Evolutionary conservation across 2,329 filamentous ascomycete genomes (phyloP).

Genomic region (Penicillium sp.): DNA sequence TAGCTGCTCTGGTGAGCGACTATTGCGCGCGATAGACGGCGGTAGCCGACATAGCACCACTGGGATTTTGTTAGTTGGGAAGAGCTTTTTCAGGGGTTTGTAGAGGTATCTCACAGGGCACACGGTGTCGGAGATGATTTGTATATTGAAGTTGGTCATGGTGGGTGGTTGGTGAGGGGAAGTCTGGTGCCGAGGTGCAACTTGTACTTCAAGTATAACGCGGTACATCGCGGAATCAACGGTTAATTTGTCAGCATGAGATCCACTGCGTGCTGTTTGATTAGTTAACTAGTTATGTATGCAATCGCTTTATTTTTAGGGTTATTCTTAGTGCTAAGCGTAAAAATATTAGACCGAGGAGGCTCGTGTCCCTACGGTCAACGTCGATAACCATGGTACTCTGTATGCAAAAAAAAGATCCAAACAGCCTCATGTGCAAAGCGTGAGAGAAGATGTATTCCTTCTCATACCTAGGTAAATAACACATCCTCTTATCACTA

Average conservation of each 20-base stretch:
- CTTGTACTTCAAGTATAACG: neutral
- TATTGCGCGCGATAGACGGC: conserved; percentile 69
- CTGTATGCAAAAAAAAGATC: too few species aligned
- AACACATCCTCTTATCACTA: too few species aligned
- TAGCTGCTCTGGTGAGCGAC: conserved; percentile 59
- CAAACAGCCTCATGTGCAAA: too few species aligned
- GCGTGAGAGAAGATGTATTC: too few species aligned
- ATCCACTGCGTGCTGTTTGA: neutral
- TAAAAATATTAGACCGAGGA: too few species aligned
- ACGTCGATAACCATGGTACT: too few species aligned
- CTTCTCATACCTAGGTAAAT: too few species aligned
- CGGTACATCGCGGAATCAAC: conserved; percentile 1
- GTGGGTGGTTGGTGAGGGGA: conserved; percentile 3
- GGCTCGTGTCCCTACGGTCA: too few species aligned
- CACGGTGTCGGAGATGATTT: conserved; percentile 74
- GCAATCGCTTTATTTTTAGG: neutral
- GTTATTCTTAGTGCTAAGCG: neutral
- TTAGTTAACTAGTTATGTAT: too few species aligned
- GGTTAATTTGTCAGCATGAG: conserved; percentile 15
- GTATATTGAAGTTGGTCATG: conserved; percentile 73
- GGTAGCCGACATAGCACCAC: conserved; percentile 75
- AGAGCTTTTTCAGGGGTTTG: neutral
- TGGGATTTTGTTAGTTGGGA: conserved; percentile 3
- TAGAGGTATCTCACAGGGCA: conserved; percentile 53
- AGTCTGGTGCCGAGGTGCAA: neutral